Conservation (phyloP, 2,329 filamentous ascomycete genomes). For the Diaporthe australafricana region DNA sequence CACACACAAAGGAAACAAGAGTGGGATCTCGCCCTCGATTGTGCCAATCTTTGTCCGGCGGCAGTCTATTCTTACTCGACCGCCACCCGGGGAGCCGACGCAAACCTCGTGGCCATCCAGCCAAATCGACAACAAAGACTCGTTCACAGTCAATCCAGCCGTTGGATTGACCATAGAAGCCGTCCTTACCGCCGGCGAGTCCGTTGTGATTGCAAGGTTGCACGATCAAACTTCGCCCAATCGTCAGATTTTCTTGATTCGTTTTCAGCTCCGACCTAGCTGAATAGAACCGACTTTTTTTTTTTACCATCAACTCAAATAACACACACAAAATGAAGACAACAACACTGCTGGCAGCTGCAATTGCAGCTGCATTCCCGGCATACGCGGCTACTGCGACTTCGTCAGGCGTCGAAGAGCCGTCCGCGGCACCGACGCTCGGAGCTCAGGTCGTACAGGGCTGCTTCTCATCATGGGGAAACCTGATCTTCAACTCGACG, state of each 20-base stretch:
- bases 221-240: background rate
- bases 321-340: slow-evolving; percentile 34
- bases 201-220: slow-evolving; percentile 9
- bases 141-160: background rate
- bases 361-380: slow-evolving; percentile 26
- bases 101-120: slow-evolving; percentile 22
- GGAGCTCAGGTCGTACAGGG: slow-evolving; percentile 60
- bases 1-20: slow-evolving; percentile 28
- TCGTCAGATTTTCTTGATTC: background rate
- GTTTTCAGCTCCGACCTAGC: background rate
- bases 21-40: slow-evolving; percentile 26
- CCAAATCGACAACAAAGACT: slow-evolving; percentile 13
- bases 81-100: background rate
- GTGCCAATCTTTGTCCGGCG: slow-evolving; percentile 30
- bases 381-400: slow-evolving; percentile 32
- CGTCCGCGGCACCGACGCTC: slow-evolving; percentile 50
- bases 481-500: slow-evolving; percentile 45
- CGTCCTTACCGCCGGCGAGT: background rate
- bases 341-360: slow-evolving; percentile 30
- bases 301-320: background rate
- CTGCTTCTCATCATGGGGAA: slow-evolving; percentile 60
- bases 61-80: slow-evolving; percentile 20
- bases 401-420: slow-evolving; percentile 48
- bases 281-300: background rate
- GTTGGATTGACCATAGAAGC: slow-evolving; percentile 6